Percentiles rank a stretch among this genome's conserved stretches.
phyloP scores from a whole-genome alignment of 78 protist species.

The Emiliania huxleyi region DNA sequence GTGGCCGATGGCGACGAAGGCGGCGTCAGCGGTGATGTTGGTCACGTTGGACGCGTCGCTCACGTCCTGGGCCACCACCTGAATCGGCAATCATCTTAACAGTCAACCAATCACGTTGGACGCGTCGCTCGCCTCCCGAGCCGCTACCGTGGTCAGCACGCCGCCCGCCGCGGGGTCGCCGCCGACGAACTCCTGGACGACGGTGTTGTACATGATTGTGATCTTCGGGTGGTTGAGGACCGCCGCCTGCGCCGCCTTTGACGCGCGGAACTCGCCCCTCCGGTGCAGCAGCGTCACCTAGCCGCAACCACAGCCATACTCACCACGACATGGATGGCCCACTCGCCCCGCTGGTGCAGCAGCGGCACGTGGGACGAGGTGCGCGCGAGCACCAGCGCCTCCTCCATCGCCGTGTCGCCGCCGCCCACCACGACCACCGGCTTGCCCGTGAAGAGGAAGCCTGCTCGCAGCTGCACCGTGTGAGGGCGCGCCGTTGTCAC shows the following conservation, averaged over 20 bases:
- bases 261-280: constrained; percentile 21
- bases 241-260: constrained; percentile 6
- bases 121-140: background rate
- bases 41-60: background rate
- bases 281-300: constrained; percentile 30
- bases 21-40: background rate
- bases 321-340: too few relatives aligned
- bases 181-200: background rate
- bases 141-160: background rate
- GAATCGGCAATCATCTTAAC: too few relatives aligned
- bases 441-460: constrained; percentile 11
- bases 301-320: too few relatives aligned
- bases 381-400: constrained; percentile 34
- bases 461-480: too few relatives aligned
- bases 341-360: too few relatives aligned
- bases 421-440: constrained; percentile 44
- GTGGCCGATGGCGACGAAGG: constrained; percentile 43
- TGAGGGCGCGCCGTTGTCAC: too few relatives aligned
- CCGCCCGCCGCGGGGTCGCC: background rate
- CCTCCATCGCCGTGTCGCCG: constrained; percentile 58
- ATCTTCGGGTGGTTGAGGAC: constrained; percentile 4
- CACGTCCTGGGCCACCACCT: too few relatives aligned
- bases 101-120: background rate
- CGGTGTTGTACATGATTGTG: background rate
- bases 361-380: background rate